phyloP scores from a whole-genome alignment of 169 alveolate species.

The Plasmodium inui region DNA sequence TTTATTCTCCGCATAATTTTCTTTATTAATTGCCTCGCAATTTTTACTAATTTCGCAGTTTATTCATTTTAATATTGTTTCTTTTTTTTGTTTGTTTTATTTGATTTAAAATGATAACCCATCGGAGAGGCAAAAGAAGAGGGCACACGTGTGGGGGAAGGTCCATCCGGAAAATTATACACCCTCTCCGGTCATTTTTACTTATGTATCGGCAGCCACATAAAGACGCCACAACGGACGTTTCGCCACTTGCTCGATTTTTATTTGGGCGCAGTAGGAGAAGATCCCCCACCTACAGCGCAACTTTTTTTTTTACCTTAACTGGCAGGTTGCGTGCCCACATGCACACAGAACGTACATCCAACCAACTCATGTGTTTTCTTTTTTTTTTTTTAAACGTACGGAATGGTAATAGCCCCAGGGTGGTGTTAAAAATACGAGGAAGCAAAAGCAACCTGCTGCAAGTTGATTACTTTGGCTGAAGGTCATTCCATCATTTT shows the following conservation, averaged over 20 bases:
- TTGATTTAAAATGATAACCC: background rate
- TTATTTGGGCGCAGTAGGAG: background rate
- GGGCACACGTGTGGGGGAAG: background rate
- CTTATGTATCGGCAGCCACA: background rate
- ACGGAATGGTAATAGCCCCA: background rate
- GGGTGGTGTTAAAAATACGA: background rate
- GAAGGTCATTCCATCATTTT: background rate
- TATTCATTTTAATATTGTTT: background rate
- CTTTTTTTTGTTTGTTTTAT: background rate
- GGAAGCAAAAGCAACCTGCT: background rate
- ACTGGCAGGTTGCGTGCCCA: background rate
- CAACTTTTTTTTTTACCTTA: background rate
- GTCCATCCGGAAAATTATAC: background rate
- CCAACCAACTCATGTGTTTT: background rate
- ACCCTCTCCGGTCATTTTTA: background rate
- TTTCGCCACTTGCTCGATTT: background rate
- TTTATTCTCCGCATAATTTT: conserved; percentile 3
- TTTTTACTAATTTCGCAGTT: background rate
- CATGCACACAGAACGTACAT: background rate
- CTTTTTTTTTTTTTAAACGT: background rate
- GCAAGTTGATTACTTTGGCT: background rate
- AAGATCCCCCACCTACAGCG: background rate
- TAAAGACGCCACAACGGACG: background rate
- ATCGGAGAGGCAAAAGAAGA: background rate
- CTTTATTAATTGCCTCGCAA: background rate